Evolutionary conservation across 2,329 filamentous ascomycete genomes (phyloP).

Genomic region (Alternaria sp.): DNA sequence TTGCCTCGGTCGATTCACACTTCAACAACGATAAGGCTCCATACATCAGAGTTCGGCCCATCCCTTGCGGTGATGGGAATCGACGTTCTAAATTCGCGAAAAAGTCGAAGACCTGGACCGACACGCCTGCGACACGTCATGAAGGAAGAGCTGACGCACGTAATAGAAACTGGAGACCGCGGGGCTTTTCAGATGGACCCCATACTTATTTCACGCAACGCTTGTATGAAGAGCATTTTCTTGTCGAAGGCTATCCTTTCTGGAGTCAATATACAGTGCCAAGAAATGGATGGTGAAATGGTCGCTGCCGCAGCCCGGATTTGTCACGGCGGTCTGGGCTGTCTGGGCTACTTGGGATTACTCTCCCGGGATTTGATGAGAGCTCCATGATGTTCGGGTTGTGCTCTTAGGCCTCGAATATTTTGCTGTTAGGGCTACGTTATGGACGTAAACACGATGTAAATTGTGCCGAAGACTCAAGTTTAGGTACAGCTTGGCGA

Average conservation of each 20-base stretch:
- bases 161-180: conserved; percentile 1
- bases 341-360: too few relatives aligned
- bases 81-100: conserved; percentile 3
- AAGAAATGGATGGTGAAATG: not conserved
- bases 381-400: too few relatives aligned
- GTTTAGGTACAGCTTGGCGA: not conserved
- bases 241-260: conserved; percentile 2
- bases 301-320: not conserved
- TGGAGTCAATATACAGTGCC: not conserved
- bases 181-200: not conserved
- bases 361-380: not conserved
- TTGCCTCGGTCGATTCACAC: not conserved
- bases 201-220: conserved; percentile 1
- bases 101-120: conserved; percentile 2
- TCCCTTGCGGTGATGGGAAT: not conserved
- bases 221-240: conserved; percentile 2
- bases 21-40: conserved; percentile 6
- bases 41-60: not conserved
- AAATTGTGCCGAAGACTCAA: not conserved
- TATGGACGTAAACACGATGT: not conserved
- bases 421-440: not conserved
- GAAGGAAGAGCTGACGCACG: conserved; percentile 3
- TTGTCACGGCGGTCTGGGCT: not conserved
- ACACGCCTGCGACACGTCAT: not conserved
- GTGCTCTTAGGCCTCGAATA: not conserved